phyloP scores from a whole-genome alignment of 352 stramenopile genomes.

The Sclerospora graminicola region DNA sequence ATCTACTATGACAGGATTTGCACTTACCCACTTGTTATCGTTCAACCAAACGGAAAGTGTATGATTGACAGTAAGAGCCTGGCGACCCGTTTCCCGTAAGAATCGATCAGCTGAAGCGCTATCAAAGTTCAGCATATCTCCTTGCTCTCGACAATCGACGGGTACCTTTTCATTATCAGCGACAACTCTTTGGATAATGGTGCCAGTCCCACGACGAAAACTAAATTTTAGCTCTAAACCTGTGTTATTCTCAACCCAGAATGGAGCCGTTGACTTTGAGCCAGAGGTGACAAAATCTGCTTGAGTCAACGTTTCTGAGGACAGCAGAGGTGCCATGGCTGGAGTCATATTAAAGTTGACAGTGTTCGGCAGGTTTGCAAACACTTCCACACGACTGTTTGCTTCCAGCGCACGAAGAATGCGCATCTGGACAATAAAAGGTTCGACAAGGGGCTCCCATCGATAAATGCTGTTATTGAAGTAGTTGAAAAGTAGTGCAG shows the following conservation, averaged over 20 bases:
- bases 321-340: slow-evolving; percentile 77
- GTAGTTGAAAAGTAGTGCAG: slow-evolving; percentile 77
- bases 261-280: slow-evolving; percentile 80
- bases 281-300: slow-evolving; percentile 81
- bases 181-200: slow-evolving; percentile 70
- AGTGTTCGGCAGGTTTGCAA: slow-evolving; percentile 73
- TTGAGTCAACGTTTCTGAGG: slow-evolving; percentile 65
- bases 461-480: slow-evolving; percentile 89
- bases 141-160: slow-evolving; percentile 78
- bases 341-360: slow-evolving; percentile 85
- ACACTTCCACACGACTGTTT: slow-evolving; percentile 67
- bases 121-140: slow-evolving; percentile 83
- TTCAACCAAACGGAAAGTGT: slow-evolving; percentile 83
- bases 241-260: slow-evolving; percentile 85
- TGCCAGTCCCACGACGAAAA: slow-evolving; percentile 71
- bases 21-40: slow-evolving; percentile 81
- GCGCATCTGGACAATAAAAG: slow-evolving; percentile 70
- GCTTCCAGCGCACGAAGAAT: slow-evolving; percentile 58
- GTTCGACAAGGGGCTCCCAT: slow-evolving; percentile 81
- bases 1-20: slow-evolving; percentile 79
- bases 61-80: slow-evolving; percentile 76
- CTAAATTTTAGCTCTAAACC: slow-evolving; percentile 78
- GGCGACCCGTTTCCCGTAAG: slow-evolving; percentile 52
- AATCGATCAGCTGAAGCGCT: slow-evolving; percentile 71
- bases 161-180: slow-evolving; percentile 55